Conservation (phyloP, 768 basidiomycete genomes). For the Amanita molliuscula region DNA sequence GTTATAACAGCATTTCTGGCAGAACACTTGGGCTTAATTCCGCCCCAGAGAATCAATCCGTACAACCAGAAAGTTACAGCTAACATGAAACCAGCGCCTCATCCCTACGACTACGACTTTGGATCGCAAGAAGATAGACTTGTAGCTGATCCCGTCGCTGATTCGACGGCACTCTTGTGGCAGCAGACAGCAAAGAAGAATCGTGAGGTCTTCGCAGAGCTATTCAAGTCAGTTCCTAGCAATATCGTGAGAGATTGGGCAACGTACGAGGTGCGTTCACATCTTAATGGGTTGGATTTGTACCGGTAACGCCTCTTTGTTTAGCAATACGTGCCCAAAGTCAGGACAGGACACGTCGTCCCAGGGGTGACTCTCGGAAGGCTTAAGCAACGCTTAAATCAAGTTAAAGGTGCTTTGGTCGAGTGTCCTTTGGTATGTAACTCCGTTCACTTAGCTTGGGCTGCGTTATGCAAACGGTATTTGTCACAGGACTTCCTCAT, state of each 20-base stretch:
- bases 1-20: constrained; percentile 7
- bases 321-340: constrained; percentile 66
- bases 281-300: neutral
- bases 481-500: constrained; percentile 67
- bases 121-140: constrained; percentile 42
- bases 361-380: constrained; percentile 54
- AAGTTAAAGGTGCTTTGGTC: constrained; percentile 64
- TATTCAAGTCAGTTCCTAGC: constrained; percentile 81
- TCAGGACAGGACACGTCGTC: constrained; percentile 73
- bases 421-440: constrained; percentile 60
- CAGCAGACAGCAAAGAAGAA: constrained; percentile 67
- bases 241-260: constrained; percentile 75
- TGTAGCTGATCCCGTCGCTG: constrained; percentile 73
- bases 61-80: constrained; percentile 27
- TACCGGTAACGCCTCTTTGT: neutral
- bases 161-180: constrained; percentile 51
- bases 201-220: constrained; percentile 74
- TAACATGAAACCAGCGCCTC: constrained; percentile 77
- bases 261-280: constrained; percentile 55
- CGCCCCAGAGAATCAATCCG: constrained; percentile 48
- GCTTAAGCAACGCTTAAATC: constrained; percentile 64
- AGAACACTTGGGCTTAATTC: constrained; percentile 86
- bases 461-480: constrained; percentile 7
- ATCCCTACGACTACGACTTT: constrained; percentile 59
- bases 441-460: neutral